Evolutionary conservation across 176 grass and related monocot genomes (phyloP), one percentile per base, ranked within the genome.

Genomic region (Typha latifolia): DNA sequence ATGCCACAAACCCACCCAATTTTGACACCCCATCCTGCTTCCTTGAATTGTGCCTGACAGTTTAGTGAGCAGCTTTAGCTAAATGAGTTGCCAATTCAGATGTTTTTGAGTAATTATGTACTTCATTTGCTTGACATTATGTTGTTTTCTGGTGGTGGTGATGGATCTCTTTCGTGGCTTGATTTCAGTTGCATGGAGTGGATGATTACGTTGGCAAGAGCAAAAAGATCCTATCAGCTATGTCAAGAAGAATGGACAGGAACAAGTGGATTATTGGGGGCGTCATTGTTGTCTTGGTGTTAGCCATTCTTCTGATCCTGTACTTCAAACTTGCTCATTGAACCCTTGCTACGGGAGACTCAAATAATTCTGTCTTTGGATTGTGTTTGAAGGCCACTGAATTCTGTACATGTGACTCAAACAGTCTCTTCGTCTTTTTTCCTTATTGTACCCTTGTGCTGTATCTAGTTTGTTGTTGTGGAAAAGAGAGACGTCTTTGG

Each of bases 241-340:
- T 96, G 88, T 75, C 72, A 59, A 86, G 79, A 63, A 89, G 85
- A 67, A 96, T 96, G 92, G 88, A 91, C 73, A 77, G 12, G 69
- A 86, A 89, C 74, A 96, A 96, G 72, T 91, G 79, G 82, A 89
- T 89, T 65, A 91, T 91, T 1, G 69, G 88, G 48, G 18, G 79
- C 19, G 82, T 96, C 68, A 82, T 91, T 32, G 26, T 32, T 0
- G 49, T 76, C 62, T 74, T 96, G 62, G 63, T 89, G 19, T 48
- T 96, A 64, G 85, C 69, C 1, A 86, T 96, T 32, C 50, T 91
- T 32, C 75, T 75, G 16, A 86, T 82, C 34, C 77, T 96, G n/a
- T 96, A 96, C 79, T 86, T 96, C 69, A 96, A 91, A 76, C 81
- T 96, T 49, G 49, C 84, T 8, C 75, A 80, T 53, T 91, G 78